Conservation (phyloP, 2,329 filamentous ascomycete species). For the Nothomitra cinnamomea region DNA sequence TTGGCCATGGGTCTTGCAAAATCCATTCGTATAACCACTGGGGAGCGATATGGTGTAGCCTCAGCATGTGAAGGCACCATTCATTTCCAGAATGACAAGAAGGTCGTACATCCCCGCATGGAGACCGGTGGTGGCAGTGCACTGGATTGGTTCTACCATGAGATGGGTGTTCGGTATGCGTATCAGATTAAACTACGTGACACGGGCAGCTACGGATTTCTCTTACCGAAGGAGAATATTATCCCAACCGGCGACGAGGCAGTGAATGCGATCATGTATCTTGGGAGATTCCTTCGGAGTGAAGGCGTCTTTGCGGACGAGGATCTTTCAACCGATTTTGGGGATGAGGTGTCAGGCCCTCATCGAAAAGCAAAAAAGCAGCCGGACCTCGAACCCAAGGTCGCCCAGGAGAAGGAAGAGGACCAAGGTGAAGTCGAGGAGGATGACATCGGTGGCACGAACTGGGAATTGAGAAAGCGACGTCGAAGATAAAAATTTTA, state of each 20-base stretch:
- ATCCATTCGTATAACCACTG: constrained; percentile 65
- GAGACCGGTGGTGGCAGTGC: constrained; percentile 70
- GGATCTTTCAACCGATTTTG: neutral
- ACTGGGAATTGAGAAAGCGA: neutral
- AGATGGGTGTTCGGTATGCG: constrained; percentile 63
- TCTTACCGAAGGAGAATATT: constrained; percentile 74
- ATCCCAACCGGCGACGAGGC: constrained; percentile 80
- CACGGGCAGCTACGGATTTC: constrained; percentile 83
- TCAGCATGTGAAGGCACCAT: constrained; percentile 78
- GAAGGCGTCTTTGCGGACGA: neutral
- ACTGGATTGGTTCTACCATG: constrained; percentile 91
- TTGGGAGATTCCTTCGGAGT: constrained; percentile 59
- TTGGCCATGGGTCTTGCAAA: constrained; percentile 77
- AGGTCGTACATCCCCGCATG: constrained; percentile 33
- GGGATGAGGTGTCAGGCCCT: neutral
- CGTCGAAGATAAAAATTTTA: neutral
- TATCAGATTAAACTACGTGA: constrained; percentile 93
- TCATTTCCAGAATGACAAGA: constrained; percentile 20
- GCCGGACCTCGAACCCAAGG: neutral
- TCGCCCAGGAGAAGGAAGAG: neutral
- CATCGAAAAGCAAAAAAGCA: neutral
- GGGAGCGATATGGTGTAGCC: constrained; percentile 58
- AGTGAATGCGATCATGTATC: constrained; percentile 64
- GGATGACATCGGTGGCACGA: neutral
- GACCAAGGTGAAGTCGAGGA: neutral